phyloP scores from a whole-genome alignment of 768 basidiomycete species.

The Suillus spraguei region DNA sequence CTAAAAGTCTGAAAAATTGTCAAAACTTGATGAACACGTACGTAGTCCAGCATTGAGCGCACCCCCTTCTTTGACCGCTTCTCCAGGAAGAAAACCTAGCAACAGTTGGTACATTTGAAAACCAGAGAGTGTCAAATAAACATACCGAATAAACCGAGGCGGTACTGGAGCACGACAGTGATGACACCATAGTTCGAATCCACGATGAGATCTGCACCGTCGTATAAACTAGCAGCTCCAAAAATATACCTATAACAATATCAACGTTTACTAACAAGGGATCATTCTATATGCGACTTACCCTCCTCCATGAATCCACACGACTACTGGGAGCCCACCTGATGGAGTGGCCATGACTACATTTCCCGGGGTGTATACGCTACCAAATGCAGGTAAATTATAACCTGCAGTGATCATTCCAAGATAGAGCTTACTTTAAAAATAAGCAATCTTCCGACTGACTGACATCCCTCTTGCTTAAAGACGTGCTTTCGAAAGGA shows the following conservation, averaged over 20 bases:
- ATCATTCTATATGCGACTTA: constrained; percentile 10
- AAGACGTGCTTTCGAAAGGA: constrained; percentile 12
- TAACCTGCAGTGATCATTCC: neutral
- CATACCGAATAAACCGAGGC: constrained; percentile 24
- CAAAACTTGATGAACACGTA: constrained; percentile 26
- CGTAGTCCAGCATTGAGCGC: constrained; percentile 50
- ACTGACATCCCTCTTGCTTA: constrained; percentile 8
- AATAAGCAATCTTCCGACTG: constrained; percentile 35
- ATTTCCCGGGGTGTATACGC: constrained; percentile 28
- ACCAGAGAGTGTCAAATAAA: neutral
- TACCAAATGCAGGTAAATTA: constrained; percentile 7
- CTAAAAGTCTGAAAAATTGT: neutral
- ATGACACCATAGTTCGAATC: constrained; percentile 26
- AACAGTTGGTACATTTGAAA: neutral
- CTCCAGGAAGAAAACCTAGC: constrained; percentile 44
- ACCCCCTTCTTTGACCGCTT: constrained; percentile 43
- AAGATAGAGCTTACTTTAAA: constrained; percentile 26
- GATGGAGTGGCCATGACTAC: neutral
- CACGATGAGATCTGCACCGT: constrained; percentile 24
- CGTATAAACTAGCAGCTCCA: constrained; percentile 17
- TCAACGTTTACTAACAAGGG: neutral
- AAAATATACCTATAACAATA: constrained; percentile 20
- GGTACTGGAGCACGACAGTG: constrained; percentile 31
- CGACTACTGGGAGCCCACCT: constrained; percentile 25
- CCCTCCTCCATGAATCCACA: constrained; percentile 34